Percentiles rank a stretch among this genome's conserved stretches.
phyloP scores from a whole-genome alignment of 345 rosid genomes.

The Clarkia xantiana region DNA sequence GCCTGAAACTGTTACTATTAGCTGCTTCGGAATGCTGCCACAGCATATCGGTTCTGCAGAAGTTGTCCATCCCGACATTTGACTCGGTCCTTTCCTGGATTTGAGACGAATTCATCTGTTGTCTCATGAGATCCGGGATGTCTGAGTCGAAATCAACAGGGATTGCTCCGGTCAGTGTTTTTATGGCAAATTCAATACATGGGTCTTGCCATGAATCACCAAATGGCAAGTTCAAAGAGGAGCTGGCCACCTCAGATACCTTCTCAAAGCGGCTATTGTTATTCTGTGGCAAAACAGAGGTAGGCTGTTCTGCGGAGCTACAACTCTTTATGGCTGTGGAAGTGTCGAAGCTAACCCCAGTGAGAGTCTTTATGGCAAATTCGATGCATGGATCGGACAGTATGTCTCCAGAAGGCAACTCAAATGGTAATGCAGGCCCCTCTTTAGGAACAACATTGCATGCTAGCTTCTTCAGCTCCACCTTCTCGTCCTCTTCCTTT shows the following conservation, averaged over 20 bases:
- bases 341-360: slow-evolving; percentile 43
- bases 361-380: slow-evolving; percentile 85
- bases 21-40: slow-evolving; percentile 24
- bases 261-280: slow-evolving; percentile 9
- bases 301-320: too few species aligned
- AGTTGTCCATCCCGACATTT: slow-evolving; percentile 19
- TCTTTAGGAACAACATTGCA: slow-evolving; percentile 6
- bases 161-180: slow-evolving; percentile 68
- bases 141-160: slow-evolving; percentile 39
- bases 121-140: slow-evolving; percentile 19
- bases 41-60: slow-evolving; percentile 20
- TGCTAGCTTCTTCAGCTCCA: slow-evolving; percentile 11
- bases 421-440: slow-evolving; percentile 13
- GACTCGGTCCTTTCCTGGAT: slow-evolving; percentile 23
- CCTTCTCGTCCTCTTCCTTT: not conserved
- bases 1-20: slow-evolving; percentile 15
- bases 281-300: not conserved
- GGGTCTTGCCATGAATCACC: slow-evolving; percentile 72
- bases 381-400: slow-evolving; percentile 94
- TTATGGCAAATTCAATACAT: slow-evolving; percentile 85
- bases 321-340: slow-evolving; percentile 1
- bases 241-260: slow-evolving; percentile 15
- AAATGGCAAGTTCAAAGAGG: slow-evolving; percentile 20
- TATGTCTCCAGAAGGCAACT: slow-evolving; percentile 56
- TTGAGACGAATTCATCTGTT: slow-evolving; percentile 21